Base-by-base conservation (phyloP, 371 early-diverging fungal species). In the Mucor saturninus region DNA sequence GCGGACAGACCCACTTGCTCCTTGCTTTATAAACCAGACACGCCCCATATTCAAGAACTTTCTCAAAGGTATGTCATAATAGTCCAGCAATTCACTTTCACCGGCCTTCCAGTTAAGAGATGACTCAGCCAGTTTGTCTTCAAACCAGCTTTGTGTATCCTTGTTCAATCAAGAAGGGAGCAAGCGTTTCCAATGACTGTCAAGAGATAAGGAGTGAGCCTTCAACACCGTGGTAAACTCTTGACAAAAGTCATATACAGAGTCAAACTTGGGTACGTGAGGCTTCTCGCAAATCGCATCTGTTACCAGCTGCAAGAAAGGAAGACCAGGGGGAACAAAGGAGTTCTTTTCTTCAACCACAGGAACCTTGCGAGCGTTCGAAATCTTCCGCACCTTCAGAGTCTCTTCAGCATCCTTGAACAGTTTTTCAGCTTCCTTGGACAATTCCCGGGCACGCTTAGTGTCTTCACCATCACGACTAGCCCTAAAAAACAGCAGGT, bases 31-130 rank as follows among this genome's bases (percentile, higher is more conserved):
- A 1, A 32, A 10, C 32, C 56, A 28, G 0, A 56, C 56, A 7
- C 31, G 28, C 5, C 30, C 51, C 51, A 59, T 59, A 4, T 49
- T 26, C 7, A 59, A 15, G 35, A 59, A 59, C 31, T 51, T 59
- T 3, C 42, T 7, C 5, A 50, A 59, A 4, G 59, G 59, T 1
- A 51, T 59, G 28, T 59, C 59, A 40, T 37, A 51, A 30, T 31
- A 10, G 30, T 59, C 50, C 9, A 59, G 13, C 13, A 59, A 39
- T 1, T 2, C n/a, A 0, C 3, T 8, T 2, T 31, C 2, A 38
- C 51, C 59, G 26, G 40, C 52, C 4, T 4, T 8, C 59, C 59
- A 59, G 2, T 5, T 2, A 0, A 51, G 8, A 0, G 2, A 2
- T 14, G 29, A 26, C 8, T n/a, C 30, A 0, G 2, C 2, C 29